Conservation (phyloP, 371 early-diverging fungal species). For the Apophysomyces ossiformis region DNA sequence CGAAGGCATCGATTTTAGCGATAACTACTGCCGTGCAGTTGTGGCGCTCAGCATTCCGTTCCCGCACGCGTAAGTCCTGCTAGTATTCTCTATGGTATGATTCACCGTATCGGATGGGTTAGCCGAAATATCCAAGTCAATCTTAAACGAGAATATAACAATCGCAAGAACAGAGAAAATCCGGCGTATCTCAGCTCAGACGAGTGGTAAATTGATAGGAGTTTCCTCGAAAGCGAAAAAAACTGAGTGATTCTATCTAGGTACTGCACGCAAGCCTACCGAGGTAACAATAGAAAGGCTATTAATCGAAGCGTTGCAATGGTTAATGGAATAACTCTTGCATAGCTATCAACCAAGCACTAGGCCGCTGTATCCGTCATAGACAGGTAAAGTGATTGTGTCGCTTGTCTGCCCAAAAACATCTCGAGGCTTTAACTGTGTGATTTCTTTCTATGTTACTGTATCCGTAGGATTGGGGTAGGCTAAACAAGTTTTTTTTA, state of each 20-base stretch:
- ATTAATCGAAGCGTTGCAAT: background rate
- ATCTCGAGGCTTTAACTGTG: background rate
- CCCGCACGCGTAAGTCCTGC: constrained; percentile 53
- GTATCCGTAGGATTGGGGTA: constrained; percentile 45
- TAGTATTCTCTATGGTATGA: background rate
- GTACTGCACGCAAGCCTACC: constrained; percentile 89
- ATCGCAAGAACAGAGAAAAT: constrained; percentile 18
- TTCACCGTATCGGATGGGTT: background rate
- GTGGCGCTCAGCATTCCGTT: constrained; percentile 93
- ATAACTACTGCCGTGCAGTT: constrained; percentile 88
- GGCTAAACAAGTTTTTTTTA: background rate
- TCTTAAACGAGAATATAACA: constrained; percentile 49
- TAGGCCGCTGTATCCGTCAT: constrained; percentile 95
- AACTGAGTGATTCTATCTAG: constrained; percentile 29
- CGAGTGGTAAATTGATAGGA: background rate
- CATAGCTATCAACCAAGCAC: constrained; percentile 91
- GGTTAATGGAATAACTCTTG: background rate
- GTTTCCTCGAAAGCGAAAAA: background rate
- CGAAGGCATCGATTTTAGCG: constrained; percentile 96
- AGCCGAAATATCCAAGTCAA: constrained; percentile 46
- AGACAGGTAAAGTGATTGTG: constrained; percentile 60
- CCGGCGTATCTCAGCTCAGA: background rate
- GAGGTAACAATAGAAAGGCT: constrained; percentile 34
- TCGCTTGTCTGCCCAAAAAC: background rate
- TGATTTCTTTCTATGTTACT: background rate